Conservation (phyloP, 1,139 yeast genomes). For the Suhomyces panamericanus region DNA sequence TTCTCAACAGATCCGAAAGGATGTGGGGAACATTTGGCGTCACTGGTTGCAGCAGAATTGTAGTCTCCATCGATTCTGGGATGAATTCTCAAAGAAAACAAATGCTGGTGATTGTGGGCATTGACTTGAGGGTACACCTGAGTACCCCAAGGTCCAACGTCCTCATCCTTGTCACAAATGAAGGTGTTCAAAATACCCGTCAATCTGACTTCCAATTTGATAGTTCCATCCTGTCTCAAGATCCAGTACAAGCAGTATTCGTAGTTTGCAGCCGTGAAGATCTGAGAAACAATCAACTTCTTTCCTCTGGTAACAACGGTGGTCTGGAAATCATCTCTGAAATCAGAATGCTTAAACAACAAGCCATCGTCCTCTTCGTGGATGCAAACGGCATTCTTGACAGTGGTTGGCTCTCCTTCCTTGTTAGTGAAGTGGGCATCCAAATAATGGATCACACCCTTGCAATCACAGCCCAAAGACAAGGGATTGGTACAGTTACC, state of each 20-base stretch:
- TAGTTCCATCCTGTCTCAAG: conserved; percentile 80
- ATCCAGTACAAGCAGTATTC: conserved; percentile 84
- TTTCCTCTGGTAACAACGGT: conserved; percentile 75
- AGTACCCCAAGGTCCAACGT: conserved; percentile 75
- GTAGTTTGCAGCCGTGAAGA: conserved; percentile 83
- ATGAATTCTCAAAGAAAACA: conserved; percentile 75
- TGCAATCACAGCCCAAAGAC: conserved; percentile 79
- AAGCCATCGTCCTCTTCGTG: conserved; percentile 85
- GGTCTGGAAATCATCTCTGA: conserved; percentile 76
- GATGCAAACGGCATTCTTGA: conserved; percentile 76
- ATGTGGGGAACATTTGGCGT: conserved; percentile 58
- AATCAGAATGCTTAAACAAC: conserved; percentile 78
- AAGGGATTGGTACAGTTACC: conserved; percentile 82
- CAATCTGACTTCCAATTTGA: conserved; percentile 72
- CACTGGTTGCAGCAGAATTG: conserved; percentile 71
- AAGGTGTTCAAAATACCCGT: conserved; percentile 81
- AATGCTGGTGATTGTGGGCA: conserved; percentile 85
- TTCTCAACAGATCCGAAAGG: conserved; percentile 68
- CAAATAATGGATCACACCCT: conserved; percentile 78
- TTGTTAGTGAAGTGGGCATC: conserved; percentile 72
- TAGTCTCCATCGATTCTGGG: conserved; percentile 81
- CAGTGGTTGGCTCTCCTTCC: conserved; percentile 66
- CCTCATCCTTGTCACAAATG: conserved; percentile 61
- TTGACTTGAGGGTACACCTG: conserved; percentile 76
- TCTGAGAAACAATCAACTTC: conserved; percentile 70